Evolutionary conservation across 2,329 filamentous ascomycete genomes (phyloP), one percentile per base, ranked within the genome.

Genomic region (Botryotinia convoluta): DNA sequence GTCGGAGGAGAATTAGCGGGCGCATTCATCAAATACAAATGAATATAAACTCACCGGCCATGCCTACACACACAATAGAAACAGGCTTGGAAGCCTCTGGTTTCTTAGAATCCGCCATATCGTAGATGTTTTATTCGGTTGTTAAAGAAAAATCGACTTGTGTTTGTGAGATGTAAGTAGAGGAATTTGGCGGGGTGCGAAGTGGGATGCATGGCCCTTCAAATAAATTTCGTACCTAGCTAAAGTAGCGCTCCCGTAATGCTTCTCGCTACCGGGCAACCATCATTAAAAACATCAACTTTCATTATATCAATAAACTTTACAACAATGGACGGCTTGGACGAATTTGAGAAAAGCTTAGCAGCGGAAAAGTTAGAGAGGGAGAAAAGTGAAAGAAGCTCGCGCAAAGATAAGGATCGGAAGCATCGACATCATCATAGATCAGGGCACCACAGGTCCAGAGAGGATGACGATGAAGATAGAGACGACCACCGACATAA

Each of bases 41-140:
- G 12, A n/a, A 37, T 39, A 48, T 67, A 62, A 72, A 73, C 63
- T 78, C 84, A 91, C 91, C 95, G 79, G 96, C 96, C 95, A 98
- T 98, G 86, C 96, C 96, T 67, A 99, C 91, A 83, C 95, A 98
- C 79, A 98, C 94, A 74, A 99, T 91, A 75, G 93, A 89, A 63
- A 93, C 91, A 59, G 94, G 93, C 75, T 86, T 83, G 74, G 82
- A 79, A 75, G 73, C 73, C 63, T 73, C 64, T 26, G 74, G 12
- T 65, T 72, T 44, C 70, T 78, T 72, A 71, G 78, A 61, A 65
- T 85, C 82, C 83, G 88, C 87, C 80, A 81, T 81, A 37, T 69
- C 73, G 68, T 65, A 51, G 39, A 20, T 69, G 63, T 61, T 67
- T 48, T 60, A 42, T 35, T 60, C 5, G 45, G 6, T 48, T 61